Conservation (phyloP, 495 filamentous ascomycete genomes). For the Cairneyella variabilis region DNA sequence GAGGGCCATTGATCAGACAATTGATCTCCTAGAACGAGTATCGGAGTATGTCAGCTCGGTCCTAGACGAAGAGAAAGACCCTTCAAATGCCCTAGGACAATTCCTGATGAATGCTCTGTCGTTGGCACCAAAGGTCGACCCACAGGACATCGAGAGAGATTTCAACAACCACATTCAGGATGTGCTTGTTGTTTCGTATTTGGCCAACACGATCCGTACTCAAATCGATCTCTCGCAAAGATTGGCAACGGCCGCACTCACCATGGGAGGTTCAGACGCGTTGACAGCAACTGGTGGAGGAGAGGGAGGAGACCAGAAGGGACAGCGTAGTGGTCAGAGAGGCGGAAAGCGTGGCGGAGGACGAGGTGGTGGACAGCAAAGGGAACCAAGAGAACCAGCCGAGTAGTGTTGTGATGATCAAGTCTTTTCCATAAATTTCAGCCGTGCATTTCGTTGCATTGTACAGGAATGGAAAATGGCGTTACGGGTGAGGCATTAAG, state of each 20-base stretch:
- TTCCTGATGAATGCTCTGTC: constrained; percentile 88
- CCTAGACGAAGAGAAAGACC: constrained; percentile 54
- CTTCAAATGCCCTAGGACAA: constrained; percentile 85
- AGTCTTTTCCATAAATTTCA: constrained; percentile 15
- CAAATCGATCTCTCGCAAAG: constrained; percentile 97
- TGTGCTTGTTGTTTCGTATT: constrained; percentile 91
- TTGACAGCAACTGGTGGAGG: constrained; percentile 38
- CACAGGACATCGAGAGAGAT: constrained; percentile 84
- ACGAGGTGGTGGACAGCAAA: constrained; percentile 34
- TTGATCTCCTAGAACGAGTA: constrained; percentile 85
- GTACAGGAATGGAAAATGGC: constrained; percentile 31
- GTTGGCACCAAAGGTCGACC: constrained; percentile 89
- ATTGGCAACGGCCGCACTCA: constrained; percentile 79
- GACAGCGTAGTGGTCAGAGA: constrained; percentile 36
- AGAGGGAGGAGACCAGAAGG: constrained; percentile 31
- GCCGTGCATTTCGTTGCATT: constrained; percentile 26
- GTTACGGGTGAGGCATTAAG: constrained; percentile 23
- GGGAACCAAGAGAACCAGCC: constrained; percentile 31
- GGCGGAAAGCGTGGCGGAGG: constrained; percentile 38
- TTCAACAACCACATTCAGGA: constrained; percentile 99
- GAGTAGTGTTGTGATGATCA: constrained; percentile 22
- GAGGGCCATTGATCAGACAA: constrained; percentile 75
- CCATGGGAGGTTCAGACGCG: constrained; percentile 47
- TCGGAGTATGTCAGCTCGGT: constrained; percentile 85
- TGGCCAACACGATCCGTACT: constrained; percentile 97